Conservation (phyloP, 129 eudicot genomes). For the Flaveria sonorensis region DNA sequence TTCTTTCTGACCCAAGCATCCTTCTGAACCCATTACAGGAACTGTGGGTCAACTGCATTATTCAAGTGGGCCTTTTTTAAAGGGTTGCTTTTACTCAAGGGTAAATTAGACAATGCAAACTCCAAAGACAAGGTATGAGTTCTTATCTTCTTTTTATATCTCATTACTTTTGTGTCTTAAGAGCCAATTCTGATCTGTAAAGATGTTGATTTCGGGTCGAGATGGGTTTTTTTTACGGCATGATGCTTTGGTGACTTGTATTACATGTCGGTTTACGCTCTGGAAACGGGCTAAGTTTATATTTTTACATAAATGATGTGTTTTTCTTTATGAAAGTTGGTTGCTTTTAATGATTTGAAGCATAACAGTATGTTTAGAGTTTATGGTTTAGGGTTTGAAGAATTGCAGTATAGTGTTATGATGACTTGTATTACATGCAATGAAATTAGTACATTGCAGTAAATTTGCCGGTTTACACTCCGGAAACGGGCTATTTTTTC, state of each 20-base stretch:
- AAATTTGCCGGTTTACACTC: background rate
- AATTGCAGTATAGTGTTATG: background rate
- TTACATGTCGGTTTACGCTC: background rate
- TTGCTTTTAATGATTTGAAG: background rate
- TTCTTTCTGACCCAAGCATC: slow-evolving; percentile 51
- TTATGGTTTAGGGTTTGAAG: background rate
- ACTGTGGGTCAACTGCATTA: slow-evolving; percentile 46
- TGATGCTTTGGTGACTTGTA: slow-evolving; percentile 1
- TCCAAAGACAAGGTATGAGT: slow-evolving; percentile 65
- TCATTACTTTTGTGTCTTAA: background rate
- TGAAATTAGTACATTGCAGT: slow-evolving; percentile 1
- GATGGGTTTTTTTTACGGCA: background rate
- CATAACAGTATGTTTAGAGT: background rate
- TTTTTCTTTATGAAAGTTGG: slow-evolving; percentile 12
- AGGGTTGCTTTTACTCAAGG: slow-evolving; percentile 32
- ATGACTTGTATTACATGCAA: background rate
- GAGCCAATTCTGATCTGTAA: slow-evolving; percentile 6
- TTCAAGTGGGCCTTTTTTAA: slow-evolving; percentile 62
- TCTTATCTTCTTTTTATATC: slow-evolving; percentile 13
- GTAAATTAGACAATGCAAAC: slow-evolving; percentile 68
- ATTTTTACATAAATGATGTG: background rate
- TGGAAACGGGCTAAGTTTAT: background rate
- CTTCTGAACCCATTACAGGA: slow-evolving; percentile 37
- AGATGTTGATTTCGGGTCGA: background rate
- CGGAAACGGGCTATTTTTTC: background rate